Conservation (phyloP, 2,329 filamentous ascomycete species). For the Ophiostoma triangulosporum region DNA sequence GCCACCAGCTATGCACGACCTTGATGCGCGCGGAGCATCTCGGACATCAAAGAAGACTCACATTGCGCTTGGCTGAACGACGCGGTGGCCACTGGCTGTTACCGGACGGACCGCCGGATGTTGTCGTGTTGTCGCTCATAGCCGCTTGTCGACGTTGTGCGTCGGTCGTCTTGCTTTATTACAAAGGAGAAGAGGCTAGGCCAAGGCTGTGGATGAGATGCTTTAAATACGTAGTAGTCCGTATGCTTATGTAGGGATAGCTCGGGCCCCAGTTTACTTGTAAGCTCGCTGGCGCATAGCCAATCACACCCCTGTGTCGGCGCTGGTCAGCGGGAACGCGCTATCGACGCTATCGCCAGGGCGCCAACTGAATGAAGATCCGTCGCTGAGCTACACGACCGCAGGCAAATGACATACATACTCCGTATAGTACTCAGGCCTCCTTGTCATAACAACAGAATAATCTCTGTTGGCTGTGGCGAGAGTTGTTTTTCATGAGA, state of each 20-base stretch:
- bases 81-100: slow-evolving; percentile 27
- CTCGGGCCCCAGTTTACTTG: not conserved
- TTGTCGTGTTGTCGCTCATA: slow-evolving; percentile 20
- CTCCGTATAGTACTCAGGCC: not conserved
- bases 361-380: not conserved
- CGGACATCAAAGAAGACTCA: slow-evolving; percentile 18
- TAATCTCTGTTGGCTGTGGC: too few species aligned
- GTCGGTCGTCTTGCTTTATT: not conserved
- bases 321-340: not conserved
- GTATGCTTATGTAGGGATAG: too few species aligned
- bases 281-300: not conserved
- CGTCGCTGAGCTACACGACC: not conserved
- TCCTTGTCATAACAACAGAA: not conserved
- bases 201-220: not conserved
- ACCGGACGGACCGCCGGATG: not conserved
- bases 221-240: too few species aligned
- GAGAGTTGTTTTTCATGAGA: too few species aligned
- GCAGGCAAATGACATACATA: not conserved
- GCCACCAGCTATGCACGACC: not conserved
- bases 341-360: not conserved
- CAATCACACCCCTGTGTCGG: not conserved
- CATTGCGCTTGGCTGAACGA: slow-evolving; percentile 32
- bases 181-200: not conserved
- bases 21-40: not conserved
- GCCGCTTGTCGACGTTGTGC: slow-evolving; percentile 2